A percentile compares a stretch with the other conserved stretches of the same genome.
phyloP scores from a whole-genome alignment of 768 basidiomycete genomes.

The Rhodotorula sphaerocarpa region DNA sequence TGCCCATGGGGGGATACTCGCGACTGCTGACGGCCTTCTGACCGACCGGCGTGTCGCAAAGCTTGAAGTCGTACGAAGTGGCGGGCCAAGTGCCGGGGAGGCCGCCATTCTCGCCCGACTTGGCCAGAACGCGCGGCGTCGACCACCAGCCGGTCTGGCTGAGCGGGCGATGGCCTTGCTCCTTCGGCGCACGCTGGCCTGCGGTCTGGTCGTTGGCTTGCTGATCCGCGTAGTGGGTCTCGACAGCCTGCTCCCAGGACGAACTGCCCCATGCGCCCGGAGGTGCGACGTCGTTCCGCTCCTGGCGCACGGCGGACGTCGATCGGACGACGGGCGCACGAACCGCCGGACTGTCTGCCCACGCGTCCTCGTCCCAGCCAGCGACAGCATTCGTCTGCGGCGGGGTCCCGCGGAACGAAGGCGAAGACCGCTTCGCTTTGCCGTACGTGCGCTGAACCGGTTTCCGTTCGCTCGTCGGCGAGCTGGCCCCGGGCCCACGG shows the following conservation, averaged over 20 bases:
- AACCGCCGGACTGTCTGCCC: no score
- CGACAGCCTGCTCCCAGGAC: not conserved
- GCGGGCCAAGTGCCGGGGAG: slow-evolving; percentile 2
- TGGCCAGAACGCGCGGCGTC: slow-evolving; percentile 3
- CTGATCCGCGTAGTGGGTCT: not conserved
- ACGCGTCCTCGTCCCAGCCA: not conserved
- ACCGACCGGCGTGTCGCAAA: not conserved
- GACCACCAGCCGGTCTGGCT: not conserved
- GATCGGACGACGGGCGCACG: no score
- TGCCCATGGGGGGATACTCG: not conserved
- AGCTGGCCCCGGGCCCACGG: not conserved
- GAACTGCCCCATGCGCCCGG: not conserved
- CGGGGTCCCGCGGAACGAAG: not conserved
- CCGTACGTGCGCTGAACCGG: not conserved
- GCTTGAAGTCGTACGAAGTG: slow-evolving; percentile 7
- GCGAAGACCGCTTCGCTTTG: not conserved
- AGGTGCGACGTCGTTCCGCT: no score
- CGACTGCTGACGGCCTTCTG: not conserved
- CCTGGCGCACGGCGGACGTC: no score
- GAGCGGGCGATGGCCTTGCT: not conserved
- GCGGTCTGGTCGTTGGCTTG: not conserved
- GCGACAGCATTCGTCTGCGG: not conserved
- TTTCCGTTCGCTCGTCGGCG: not conserved
- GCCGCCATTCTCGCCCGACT: not conserved
- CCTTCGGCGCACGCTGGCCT: not conserved